phyloP scores from a whole-genome alignment of 2,329 filamentous ascomycete genomes.

The Apiospora sp. region DNA sequence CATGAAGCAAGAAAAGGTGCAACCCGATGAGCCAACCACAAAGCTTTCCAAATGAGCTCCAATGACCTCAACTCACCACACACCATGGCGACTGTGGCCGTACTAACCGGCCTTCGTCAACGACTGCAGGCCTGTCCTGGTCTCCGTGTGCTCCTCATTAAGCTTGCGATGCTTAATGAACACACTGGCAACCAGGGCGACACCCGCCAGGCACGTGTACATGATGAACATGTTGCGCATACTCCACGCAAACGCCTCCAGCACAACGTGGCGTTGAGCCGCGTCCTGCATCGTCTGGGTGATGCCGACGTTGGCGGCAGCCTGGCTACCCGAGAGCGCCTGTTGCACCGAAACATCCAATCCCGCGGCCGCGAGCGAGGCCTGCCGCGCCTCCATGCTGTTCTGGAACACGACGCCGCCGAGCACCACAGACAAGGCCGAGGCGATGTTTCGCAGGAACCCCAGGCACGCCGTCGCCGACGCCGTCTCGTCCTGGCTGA shows the following conservation, averaged over 20 bases:
- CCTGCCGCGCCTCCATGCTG: conserved; percentile 27
- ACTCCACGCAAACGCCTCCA: conserved; percentile 56
- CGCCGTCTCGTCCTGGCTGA: conserved; percentile 47
- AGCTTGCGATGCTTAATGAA: conserved; percentile 54
- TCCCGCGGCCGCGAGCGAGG: conserved; percentile 34
- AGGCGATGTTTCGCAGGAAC: conserved; percentile 72
- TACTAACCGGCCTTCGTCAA: conserved; percentile 28
- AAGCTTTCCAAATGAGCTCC: no score
- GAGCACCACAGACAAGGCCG: conserved; percentile 71
- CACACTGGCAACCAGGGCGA: conserved; percentile 49
- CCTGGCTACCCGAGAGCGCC: conserved; percentile 49
- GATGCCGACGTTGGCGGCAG: conserved; percentile 55
- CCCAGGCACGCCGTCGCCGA: conserved; percentile 72
- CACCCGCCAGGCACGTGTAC: conserved; percentile 50
- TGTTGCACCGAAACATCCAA: conserved; percentile 39
- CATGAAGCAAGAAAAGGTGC: no score
- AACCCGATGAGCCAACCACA: no score
- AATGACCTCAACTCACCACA: no score
- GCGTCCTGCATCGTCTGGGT: conserved; percentile 48
- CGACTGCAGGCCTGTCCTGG: conserved; percentile 54
- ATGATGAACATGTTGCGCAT: conserved; percentile 58
- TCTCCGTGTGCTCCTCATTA: conserved; percentile 59
- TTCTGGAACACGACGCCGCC: conserved; percentile 77
- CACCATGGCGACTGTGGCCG: no score
- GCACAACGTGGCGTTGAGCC: conserved; percentile 48